Percentiles rank a stretch among this genome's conserved stretches.
phyloP scores from a whole-genome alignment of 148 eudicot species.

The Nyssa sinensis region DNA sequence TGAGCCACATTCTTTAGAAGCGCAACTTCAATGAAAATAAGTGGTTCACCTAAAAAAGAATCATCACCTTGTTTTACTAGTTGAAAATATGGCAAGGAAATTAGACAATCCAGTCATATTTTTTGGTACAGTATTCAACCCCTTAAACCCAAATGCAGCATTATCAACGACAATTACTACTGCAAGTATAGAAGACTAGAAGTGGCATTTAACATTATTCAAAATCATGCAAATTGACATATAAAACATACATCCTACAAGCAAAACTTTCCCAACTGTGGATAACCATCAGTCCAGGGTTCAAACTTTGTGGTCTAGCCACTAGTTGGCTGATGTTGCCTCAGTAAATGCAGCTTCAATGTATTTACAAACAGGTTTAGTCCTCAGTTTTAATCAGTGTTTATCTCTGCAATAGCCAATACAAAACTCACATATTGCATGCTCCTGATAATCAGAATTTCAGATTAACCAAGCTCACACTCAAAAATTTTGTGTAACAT shows the following conservation, averaged over 20 bases:
- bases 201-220: background rate
- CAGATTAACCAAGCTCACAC: background rate
- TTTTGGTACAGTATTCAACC: background rate
- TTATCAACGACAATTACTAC: background rate
- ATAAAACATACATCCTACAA: background rate
- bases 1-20: slow-evolving; percentile 70
- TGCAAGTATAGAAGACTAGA: background rate
- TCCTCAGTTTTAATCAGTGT: background rate
- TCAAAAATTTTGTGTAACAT: background rate
- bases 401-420: background rate
- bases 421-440: background rate
- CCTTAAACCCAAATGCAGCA: background rate
- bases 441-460: background rate
- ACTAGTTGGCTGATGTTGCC: background rate
- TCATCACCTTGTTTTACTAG: slow-evolving; percentile 3
- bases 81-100: slow-evolving; percentile 1
- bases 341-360: background rate
- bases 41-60: slow-evolving; percentile 79
- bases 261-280: background rate
- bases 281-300: background rate
- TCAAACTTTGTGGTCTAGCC: background rate
- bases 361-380: background rate
- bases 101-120: background rate
- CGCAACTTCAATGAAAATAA: slow-evolving; percentile 98
- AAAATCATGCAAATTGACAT: background rate